Evolutionary conservation across 768 basidiomycete species (phyloP), one percentile per base, ranked within the genome.

Genomic region (Rossbeevera mucosa): DNA sequence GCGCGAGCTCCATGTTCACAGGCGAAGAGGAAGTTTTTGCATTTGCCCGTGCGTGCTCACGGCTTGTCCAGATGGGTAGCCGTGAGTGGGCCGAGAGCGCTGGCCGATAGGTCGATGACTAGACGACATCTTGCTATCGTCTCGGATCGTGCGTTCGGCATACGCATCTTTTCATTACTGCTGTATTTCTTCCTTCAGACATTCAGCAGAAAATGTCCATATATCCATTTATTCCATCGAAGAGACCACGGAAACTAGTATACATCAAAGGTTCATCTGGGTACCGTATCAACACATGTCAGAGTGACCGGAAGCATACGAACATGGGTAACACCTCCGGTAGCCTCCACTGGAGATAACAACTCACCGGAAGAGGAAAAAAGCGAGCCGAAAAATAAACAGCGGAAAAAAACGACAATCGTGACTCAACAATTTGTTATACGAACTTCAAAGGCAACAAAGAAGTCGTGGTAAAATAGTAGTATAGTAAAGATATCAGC

Each of bases 21-120:
- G 94, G 95, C 4, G 94, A 98, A 63, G 96, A 98, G 68, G 96
- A 98, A 70, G 67, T 97, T 0, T 99, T 99, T 65, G 96, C 96
- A 0, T 99, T 97, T 68, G 94, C 93, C 11, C 81, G 96, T 30
- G 94, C 94, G 18, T 92, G 90, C 64, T 91, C 88, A 21, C 78
- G 91, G 41, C 73, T 92, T 16, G 87, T 91, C 42, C 82, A 92
- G 67, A 92, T 92, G 91, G 91, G 93, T 14, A 93, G 90, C 64
- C 86, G 78, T 59, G 88, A 94, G 59, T 95, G 92, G 92, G 79
- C 79, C 3, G 79, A 80, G 64, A 72, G 67, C 31, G 65, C 75
- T 14, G 74, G 71, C 20, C 58, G 18, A 44, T 58, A 56, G 51
- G 9, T 16, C n/a, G n/a, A n/a, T n/a, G n/a, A n/a, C 25, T 7